Conservation (phyloP, 2,329 filamentous ascomycete species). For the Fusarium marasasianum region DNA sequence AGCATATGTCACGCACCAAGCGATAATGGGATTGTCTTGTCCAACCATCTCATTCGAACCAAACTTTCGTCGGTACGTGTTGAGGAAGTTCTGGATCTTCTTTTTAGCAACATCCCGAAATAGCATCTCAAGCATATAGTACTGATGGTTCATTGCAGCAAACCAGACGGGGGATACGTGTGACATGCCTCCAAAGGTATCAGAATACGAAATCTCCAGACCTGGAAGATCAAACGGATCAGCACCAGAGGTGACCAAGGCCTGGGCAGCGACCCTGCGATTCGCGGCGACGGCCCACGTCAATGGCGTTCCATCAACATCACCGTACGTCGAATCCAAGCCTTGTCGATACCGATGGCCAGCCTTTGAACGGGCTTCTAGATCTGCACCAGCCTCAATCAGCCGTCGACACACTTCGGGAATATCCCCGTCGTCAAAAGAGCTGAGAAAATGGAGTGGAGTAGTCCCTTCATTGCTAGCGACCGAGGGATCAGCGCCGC, state of each 20-base stretch:
- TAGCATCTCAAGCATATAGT: not conserved
- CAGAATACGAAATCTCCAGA: not conserved
- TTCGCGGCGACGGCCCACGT: not conserved
- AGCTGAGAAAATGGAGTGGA: not conserved
- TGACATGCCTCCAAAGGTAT: not conserved
- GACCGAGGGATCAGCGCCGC: not conserved
- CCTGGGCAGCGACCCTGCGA: fast-evolving
- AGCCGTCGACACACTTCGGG: not conserved
- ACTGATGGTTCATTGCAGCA: not conserved
- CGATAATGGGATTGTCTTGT: not conserved
- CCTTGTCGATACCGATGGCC: not conserved
- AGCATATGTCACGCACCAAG: not conserved
- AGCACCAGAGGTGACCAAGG: fast-evolving
- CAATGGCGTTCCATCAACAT: not conserved
- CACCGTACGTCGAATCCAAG: not conserved
- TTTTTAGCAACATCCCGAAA: fast-evolving
- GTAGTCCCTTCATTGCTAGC: not conserved
- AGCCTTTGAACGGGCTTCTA: not conserved
- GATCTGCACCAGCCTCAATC: not conserved
- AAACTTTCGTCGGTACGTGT: not conserved
- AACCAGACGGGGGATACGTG: not conserved
- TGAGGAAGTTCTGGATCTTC: fast-evolving
- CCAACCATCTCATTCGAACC: not conserved
- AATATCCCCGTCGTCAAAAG: fast-evolving
- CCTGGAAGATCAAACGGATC: not conserved